phyloP scores from a whole-genome alignment of 2,329 filamentous ascomycete genomes.

The Fusarium mangiferae region DNA sequence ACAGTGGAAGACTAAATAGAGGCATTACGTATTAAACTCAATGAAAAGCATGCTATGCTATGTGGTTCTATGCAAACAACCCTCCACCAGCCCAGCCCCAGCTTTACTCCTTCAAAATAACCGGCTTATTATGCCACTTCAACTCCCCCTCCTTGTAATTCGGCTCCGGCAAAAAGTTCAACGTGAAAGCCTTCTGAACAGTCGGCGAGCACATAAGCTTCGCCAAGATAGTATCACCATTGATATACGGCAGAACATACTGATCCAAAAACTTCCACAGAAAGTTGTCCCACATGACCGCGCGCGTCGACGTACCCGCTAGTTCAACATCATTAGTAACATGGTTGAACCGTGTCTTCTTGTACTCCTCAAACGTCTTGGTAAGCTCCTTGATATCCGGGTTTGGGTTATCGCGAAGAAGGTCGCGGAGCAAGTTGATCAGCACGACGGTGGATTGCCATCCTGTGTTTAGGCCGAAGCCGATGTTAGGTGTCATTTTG shows the following conservation, averaged over 20 bases:
- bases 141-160: slow-evolving; percentile 16
- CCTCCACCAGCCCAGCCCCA: fast-evolving
- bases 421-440: slow-evolving; percentile 14
- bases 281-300: slow-evolving; percentile 27
- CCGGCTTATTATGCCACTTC: slow-evolving; percentile 23
- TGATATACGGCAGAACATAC: slow-evolving; percentile 23
- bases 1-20: fast-evolving
- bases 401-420: neutral
- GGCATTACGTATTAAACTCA: neutral
- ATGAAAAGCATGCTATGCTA: neutral
- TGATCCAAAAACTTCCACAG: slow-evolving; percentile 22
- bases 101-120: neutral
- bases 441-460: slow-evolving; percentile 27
- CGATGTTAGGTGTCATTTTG: slow-evolving; percentile 36
- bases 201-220: slow-evolving; percentile 28
- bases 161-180: slow-evolving; percentile 27
- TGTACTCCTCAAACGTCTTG: slow-evolving; percentile 13
- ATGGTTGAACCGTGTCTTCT: neutral
- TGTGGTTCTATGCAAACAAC: neutral
- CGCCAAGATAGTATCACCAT: slow-evolving; percentile 24
- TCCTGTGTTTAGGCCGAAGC: slow-evolving; percentile 32
- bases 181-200: slow-evolving; percentile 18
- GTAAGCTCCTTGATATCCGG: neutral
- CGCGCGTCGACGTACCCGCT: slow-evolving; percentile 15
- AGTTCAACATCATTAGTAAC: slow-evolving; percentile 17